Percentiles rank a stretch among this genome's conserved stretches.
These are phyloP conservation scores for Saccharomycopsis malanga DNA, from an alignment of 805 yeast genomes.

Conservation along the genomic window DNA sequence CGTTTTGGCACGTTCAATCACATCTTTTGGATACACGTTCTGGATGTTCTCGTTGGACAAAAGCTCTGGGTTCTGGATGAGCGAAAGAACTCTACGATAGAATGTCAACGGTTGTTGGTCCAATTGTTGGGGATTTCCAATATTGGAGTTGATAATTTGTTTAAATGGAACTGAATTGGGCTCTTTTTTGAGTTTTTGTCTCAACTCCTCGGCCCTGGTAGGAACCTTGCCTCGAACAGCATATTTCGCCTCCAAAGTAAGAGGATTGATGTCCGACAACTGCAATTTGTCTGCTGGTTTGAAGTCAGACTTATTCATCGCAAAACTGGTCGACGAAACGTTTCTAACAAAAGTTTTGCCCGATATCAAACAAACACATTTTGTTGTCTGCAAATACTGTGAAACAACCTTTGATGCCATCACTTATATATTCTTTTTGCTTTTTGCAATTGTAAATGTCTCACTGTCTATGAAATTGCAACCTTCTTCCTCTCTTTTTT, in stretches of 20 bases:
- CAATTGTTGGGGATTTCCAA: slow-evolving; percentile 97
- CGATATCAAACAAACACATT: too few species aligned
- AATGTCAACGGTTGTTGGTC: slow-evolving; percentile 94
- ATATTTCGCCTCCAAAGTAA: slow-evolving; percentile 79
- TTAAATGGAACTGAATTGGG: slow-evolving; percentile 68
- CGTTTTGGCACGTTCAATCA: slow-evolving; percentile 57
- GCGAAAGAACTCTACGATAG: slow-evolving; percentile 82
- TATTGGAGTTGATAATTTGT: slow-evolving; percentile 79
- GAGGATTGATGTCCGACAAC: slow-evolving; percentile 55
- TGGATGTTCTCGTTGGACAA: slow-evolving; percentile 32
- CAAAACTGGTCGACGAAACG: too few species aligned
- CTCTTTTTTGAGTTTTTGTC: slow-evolving; percentile 44
- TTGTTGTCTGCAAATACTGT: too few species aligned
- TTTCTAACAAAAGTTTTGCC: too few species aligned
- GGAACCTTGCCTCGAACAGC: slow-evolving; percentile 96
- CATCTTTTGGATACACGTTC: slow-evolving; percentile 52
- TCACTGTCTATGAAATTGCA: too few species aligned
- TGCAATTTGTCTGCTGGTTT: slow-evolving; percentile 33
- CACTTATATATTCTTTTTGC: too few species aligned
- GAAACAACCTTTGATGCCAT: too few species aligned
- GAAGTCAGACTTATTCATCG: slow-evolving; percentile 11
- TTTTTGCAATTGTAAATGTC: too few species aligned
- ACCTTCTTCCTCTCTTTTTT: too few species aligned
- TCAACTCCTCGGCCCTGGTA: slow-evolving; percentile 82
- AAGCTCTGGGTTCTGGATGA: slow-evolving; percentile 78